phyloP scores from a whole-genome alignment of 2,329 filamentous ascomycete species.

The Nannizzia gypsea region DNA sequence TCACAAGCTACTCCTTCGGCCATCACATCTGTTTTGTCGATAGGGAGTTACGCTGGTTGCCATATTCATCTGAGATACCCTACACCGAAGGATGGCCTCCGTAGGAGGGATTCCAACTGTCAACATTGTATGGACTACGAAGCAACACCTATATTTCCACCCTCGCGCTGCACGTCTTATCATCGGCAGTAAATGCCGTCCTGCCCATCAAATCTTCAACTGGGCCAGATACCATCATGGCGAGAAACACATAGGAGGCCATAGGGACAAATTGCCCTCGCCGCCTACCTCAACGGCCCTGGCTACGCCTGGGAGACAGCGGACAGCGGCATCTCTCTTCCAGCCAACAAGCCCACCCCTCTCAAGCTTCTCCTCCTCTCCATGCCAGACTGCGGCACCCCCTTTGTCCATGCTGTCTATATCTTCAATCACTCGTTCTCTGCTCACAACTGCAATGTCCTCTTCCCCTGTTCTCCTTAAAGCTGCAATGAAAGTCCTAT shows the following conservation, averaged over 20 bases:
- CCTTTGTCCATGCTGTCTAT: constrained; percentile 14
- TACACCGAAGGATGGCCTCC: constrained; percentile 2
- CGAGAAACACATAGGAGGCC: background rate
- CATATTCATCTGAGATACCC: background rate
- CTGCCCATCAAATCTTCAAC: background rate
- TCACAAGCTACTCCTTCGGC: background rate
- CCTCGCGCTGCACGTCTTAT: background rate
- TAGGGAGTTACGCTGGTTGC: background rate
- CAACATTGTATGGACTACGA: background rate
- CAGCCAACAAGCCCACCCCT: background rate
- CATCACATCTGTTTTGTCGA: background rate
- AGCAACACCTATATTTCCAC: background rate
- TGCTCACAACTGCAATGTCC: constrained; percentile 14
- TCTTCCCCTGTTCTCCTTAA: constrained; percentile 41
- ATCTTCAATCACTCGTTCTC: constrained; percentile 13
- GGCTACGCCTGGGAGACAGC: background rate
- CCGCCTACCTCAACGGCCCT: constrained; percentile 7
- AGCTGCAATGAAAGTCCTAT: constrained; percentile 58
- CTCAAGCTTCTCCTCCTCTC: background rate
- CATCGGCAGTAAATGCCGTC: background rate
- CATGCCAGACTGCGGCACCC: constrained; percentile 1
- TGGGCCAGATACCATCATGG: constrained; percentile 1
- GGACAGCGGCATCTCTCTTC: constrained; percentile 2
- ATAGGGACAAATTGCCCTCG: constrained; percentile 1
- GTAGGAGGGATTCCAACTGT: background rate